phyloP scores from a whole-genome alignment of 2,329 filamentous ascomycete genomes.

The Verticillium nubilum region DNA sequence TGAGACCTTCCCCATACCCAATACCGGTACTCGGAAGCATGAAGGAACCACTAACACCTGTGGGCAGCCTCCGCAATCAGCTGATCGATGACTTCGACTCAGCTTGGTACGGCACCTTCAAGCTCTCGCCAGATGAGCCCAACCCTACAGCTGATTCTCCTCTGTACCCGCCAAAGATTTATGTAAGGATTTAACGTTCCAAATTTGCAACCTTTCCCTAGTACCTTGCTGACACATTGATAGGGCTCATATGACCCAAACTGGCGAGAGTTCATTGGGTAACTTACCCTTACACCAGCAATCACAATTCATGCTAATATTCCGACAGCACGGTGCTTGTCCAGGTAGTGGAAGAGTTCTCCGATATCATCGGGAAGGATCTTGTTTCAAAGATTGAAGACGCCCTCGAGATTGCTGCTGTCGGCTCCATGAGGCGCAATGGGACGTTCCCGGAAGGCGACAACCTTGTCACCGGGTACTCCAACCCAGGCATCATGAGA shows the following conservation, averaged over 20 bases:
- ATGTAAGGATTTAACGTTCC: constrained; percentile 14
- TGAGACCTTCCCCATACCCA: constrained; percentile 11
- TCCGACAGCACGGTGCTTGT: constrained; percentile 24
- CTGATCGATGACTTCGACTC: constrained; percentile 29
- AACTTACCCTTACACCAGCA: not conserved
- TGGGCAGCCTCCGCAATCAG: constrained; percentile 22
- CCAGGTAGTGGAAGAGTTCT: constrained; percentile 28
- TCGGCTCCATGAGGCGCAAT: constrained; percentile 33
- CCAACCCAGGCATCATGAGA: constrained; percentile 36
- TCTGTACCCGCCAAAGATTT: constrained; percentile 26
- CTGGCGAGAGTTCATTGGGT: constrained; percentile 31
- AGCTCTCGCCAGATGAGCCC: constrained; percentile 32
- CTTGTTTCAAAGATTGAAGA: constrained; percentile 29
- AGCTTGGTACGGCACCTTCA: constrained; percentile 35
- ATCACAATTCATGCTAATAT: not conserved
- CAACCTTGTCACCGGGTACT: constrained; percentile 31
- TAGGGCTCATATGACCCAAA: constrained; percentile 24
- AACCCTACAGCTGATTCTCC: constrained; percentile 26
- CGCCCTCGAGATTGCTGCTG: constrained; percentile 26
- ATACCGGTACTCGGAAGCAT: too few relatives aligned
- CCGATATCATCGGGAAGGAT: constrained; percentile 20
- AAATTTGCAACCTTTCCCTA: not conserved
- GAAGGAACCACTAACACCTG: not conserved
- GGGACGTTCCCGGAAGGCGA: constrained; percentile 30
- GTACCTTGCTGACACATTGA: not conserved